phyloP scores from a whole-genome alignment of 2,329 filamentous ascomycete genomes.

The Zymoseptoria tritici region DNA sequence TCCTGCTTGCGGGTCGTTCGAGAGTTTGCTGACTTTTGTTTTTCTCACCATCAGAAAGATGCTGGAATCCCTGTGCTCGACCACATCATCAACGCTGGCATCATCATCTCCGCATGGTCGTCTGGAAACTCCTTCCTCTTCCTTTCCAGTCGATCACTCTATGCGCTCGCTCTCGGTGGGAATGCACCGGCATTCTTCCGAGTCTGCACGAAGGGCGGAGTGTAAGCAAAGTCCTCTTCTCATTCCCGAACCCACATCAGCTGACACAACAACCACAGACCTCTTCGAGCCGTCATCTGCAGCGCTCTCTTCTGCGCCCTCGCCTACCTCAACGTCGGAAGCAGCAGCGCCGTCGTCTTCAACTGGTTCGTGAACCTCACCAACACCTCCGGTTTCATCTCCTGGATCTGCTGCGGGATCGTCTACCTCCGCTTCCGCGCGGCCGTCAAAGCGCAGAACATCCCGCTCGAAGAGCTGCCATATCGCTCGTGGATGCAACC shows the following conservation, averaged over 20 bases:
- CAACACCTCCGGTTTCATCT: slow-evolving; percentile 49
- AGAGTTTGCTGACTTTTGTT: too few species aligned
- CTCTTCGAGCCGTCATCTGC: slow-evolving; percentile 41
- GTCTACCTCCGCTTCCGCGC: slow-evolving; percentile 54
- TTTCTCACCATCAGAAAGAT: slow-evolving; percentile 26
- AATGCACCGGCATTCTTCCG: slow-evolving; percentile 53
- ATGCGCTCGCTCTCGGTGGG: slow-evolving; percentile 52
- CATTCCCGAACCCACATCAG: neutral
- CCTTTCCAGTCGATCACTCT: slow-evolving; percentile 46
- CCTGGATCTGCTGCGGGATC: slow-evolving; percentile 48
- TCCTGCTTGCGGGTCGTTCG: neutral
- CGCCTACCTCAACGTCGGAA: slow-evolving; percentile 44
- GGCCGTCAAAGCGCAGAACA: slow-evolving; percentile 47
- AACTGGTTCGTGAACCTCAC: slow-evolving; percentile 66
- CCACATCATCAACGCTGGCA: slow-evolving; percentile 60
- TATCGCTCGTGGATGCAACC: slow-evolving; percentile 52
- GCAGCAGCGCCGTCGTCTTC: slow-evolving; percentile 45
- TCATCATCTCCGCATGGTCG: slow-evolving; percentile 57
- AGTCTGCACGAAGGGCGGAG: slow-evolving; percentile 53
- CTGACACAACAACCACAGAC: slow-evolving; percentile 16
- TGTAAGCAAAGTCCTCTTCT: slow-evolving; percentile 16
- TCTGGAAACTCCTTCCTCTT: slow-evolving; percentile 51
- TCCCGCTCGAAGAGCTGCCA: slow-evolving; percentile 43
- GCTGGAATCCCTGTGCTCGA: slow-evolving; percentile 51
- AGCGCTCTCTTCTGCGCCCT: slow-evolving; percentile 40